Evolutionary conservation across 805 yeast genomes (phyloP).

Genomic region (Kluyveromyces dobzhanskii): DNA sequence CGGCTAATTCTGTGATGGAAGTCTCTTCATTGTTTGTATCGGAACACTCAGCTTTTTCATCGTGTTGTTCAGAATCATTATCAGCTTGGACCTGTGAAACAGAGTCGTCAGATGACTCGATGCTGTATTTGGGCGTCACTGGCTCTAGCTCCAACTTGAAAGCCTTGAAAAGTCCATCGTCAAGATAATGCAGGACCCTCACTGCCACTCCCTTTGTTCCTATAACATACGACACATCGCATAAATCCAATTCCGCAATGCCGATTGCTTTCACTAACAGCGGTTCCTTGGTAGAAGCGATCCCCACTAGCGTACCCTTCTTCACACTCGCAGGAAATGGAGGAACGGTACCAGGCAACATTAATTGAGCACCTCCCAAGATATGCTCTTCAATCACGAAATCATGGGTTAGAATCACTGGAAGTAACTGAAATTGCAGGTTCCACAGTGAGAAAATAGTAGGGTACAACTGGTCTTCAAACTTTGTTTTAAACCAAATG

Average conservation of each 20-base stretch:
- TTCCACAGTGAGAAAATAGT: constrained; percentile 68
- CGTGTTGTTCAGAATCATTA: constrained; percentile 6
- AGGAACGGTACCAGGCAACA: constrained; percentile 62
- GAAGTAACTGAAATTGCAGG: constrained; percentile 51
- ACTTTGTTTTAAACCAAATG: constrained; percentile 59
- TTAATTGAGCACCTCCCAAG: constrained; percentile 75
- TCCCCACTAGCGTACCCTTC: constrained; percentile 59
- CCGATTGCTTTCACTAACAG: constrained; percentile 69
- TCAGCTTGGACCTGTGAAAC: constrained; percentile 6
- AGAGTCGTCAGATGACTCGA: constrained; percentile 4
- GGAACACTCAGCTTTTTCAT: constrained; percentile 7
- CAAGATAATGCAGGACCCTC: constrained; percentile 52
- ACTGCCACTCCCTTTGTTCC: constrained; percentile 78
- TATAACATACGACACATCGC: constrained; percentile 36
- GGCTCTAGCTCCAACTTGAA: constrained; percentile 38
- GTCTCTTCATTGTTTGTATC: background rate
- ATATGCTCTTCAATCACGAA: constrained; percentile 53
- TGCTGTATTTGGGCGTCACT: constrained; percentile 16
- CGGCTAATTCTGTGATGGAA: constrained; percentile 28
- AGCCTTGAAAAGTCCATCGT: constrained; percentile 53
- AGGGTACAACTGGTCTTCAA: constrained; percentile 49
- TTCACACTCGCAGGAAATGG: constrained; percentile 44
- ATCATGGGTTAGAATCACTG: constrained; percentile 61
- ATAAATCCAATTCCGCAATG: constrained; percentile 40
- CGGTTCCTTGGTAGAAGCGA: constrained; percentile 55